phyloP scores from a whole-genome alignment of 805 yeast genomes.

The Nakazawaea peltata region DNA sequence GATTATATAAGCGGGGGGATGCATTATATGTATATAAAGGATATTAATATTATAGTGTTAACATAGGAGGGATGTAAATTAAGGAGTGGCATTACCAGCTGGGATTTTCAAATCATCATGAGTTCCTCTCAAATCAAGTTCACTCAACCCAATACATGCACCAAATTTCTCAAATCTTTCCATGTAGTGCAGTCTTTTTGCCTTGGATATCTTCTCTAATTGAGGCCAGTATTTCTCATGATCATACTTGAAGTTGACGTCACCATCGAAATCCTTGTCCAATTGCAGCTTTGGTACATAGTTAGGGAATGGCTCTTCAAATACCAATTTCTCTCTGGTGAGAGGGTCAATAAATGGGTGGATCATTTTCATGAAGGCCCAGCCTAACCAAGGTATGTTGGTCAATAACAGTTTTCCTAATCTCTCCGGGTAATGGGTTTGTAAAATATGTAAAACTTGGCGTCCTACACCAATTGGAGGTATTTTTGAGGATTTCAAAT shows the following conservation, averaged over 20 bases:
- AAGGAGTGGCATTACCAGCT: no score
- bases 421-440: constrained; percentile 96
- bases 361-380: constrained; percentile 86
- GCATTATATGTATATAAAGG: background rate
- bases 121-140: constrained; percentile 55
- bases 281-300: constrained; percentile 82
- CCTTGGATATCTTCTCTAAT: constrained; percentile 51
- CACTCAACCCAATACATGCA: constrained; percentile 69
- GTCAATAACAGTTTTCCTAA: constrained; percentile 88
- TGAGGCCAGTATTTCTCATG: constrained; percentile 78
- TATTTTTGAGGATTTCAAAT: constrained; percentile 48
- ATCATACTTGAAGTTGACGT: constrained; percentile 72
- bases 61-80: no score
- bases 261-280: constrained; percentile 81
- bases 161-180: constrained; percentile 70
- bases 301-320: constrained; percentile 78
- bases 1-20: background rate
- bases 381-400: constrained; percentile 90
- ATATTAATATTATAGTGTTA: no score
- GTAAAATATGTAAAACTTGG: constrained; percentile 87
- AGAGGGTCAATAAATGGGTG: constrained; percentile 95
- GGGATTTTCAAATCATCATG: constrained; percentile 5
- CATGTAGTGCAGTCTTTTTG: constrained; percentile 56
- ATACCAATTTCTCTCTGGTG: constrained; percentile 89
- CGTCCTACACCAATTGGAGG: constrained; percentile 86